Conservation (phyloP, 371 early-diverging fungal species). For the Chytridium lagenaria region DNA sequence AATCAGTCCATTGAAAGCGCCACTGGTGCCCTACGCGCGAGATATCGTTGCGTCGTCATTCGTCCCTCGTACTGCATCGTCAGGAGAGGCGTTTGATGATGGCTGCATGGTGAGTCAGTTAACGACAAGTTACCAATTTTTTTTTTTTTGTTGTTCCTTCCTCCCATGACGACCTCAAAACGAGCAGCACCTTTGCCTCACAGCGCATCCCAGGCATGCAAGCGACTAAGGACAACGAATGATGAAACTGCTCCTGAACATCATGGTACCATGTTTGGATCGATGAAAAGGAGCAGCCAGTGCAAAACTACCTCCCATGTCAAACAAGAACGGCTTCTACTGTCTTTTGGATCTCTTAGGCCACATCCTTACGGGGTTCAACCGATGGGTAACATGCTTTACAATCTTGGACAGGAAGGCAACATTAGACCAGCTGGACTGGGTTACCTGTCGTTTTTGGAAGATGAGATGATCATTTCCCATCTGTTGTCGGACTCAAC, state of each 20-base stretch:
- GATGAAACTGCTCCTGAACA: not conserved
- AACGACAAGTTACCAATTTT: not conserved
- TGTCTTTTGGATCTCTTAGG: slow-evolving; percentile 18
- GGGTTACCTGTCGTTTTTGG: slow-evolving; percentile 51
- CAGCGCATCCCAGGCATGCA: too few species aligned
- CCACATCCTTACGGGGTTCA: slow-evolving; percentile 65
- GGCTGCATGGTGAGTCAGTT: not conserved
- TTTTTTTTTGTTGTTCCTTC: not conserved
- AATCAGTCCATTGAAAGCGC: not conserved
- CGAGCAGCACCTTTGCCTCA: not conserved
- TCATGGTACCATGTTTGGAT: not conserved
- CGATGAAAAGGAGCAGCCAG: not conserved
- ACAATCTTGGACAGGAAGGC: slow-evolving; percentile 30
- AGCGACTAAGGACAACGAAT: not conserved
- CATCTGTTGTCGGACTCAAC: slow-evolving; percentile 36
- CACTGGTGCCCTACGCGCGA: slow-evolving; percentile 62
- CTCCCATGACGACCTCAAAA: not conserved
- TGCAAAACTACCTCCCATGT: not conserved
- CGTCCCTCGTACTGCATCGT: slow-evolving; percentile 78
- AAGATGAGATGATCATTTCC: slow-evolving; percentile 54
- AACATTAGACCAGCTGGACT: slow-evolving; percentile 47
- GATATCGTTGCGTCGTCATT: slow-evolving; percentile 88
- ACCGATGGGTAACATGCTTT: slow-evolving; percentile 65
- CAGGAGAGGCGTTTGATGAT: slow-evolving; percentile 23
- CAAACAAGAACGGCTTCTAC: not conserved